Percentiles rank a stretch among this genome's conserved stretches.
Evolutionary conservation across 2,329 filamentous ascomycete species (phyloP).

Genomic region (Pseudogymnoascus sp.): DNA sequence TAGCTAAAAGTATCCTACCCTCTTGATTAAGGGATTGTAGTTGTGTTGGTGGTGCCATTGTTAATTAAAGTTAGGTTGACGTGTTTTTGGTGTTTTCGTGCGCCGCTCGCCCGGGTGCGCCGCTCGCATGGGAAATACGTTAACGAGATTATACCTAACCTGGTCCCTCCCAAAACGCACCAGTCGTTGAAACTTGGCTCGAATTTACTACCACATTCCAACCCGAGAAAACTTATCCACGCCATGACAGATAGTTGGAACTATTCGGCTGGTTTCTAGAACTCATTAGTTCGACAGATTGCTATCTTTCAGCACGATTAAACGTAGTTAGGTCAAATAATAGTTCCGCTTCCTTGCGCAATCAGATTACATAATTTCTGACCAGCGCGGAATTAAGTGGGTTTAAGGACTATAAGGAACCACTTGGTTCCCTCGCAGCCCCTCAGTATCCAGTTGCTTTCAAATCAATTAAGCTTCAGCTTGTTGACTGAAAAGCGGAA

Average conservation of each 20-base stretch:
- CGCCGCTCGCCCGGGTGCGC: not conserved
- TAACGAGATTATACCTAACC: not conserved
- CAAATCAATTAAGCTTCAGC: not conserved
- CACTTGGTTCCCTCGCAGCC: not conserved
- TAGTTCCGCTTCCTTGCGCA: not conserved
- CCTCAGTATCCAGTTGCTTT: not conserved
- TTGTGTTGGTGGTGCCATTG: not conserved
- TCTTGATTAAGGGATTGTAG: not conserved
- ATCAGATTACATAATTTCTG: too few relatives aligned
- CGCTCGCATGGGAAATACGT: not conserved
- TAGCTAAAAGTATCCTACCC: not conserved
- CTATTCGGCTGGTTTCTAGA: not conserved
- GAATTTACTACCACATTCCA: too few relatives aligned
- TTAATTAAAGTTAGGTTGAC: not conserved
- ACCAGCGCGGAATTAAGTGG: not conserved
- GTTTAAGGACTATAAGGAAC: not conserved
- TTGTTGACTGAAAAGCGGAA: not conserved
- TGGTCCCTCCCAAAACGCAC: too few relatives aligned
- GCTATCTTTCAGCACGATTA: not conserved
- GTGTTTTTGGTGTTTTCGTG: not conserved
- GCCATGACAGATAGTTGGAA: not conserved
- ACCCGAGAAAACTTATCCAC: too few relatives aligned
- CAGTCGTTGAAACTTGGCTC: too few relatives aligned
- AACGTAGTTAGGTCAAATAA: not conserved
- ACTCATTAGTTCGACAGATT: not conserved